phyloP scores from a whole-genome alignment of 495 filamentous ascomycete genomes.

The Hamigera avellanea region DNA sequence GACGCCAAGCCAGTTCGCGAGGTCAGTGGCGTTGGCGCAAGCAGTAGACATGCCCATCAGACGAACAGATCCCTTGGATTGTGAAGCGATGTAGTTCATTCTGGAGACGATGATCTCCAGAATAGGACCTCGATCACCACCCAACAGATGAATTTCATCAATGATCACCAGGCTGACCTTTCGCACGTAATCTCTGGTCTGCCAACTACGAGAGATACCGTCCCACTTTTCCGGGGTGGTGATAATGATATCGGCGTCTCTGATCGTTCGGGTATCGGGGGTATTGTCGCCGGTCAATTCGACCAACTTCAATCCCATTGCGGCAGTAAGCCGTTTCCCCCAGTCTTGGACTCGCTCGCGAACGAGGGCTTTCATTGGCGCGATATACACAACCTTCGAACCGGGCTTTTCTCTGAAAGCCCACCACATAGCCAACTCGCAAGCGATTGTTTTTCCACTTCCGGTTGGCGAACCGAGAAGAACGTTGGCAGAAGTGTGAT shows the following conservation, averaged over 20 bases:
- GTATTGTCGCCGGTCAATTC: slow-evolving; percentile 98
- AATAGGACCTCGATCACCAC: slow-evolving; percentile 92
- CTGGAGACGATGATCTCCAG: slow-evolving; percentile 97
- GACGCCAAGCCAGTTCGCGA: slow-evolving; percentile 95
- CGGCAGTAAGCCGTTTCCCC: slow-evolving; percentile 68
- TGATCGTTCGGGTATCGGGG: slow-evolving; percentile 86
- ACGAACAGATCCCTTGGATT: slow-evolving; percentile 72
- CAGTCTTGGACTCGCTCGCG: slow-evolving; percentile 95
- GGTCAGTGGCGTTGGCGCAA: slow-evolving; percentile 87
- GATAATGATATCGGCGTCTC: slow-evolving; percentile 94
- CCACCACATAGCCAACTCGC: slow-evolving; percentile 99
- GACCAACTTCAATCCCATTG: slow-evolving; percentile 83
- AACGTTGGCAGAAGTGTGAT: slow-evolving; percentile 84
- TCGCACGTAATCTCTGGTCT: slow-evolving; percentile 88
- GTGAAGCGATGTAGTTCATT: slow-evolving; percentile 98
- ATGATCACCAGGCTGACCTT: slow-evolving; percentile 96
- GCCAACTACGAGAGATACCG: slow-evolving; percentile 96
- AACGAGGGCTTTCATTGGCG: slow-evolving; percentile 97
- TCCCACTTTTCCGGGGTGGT: slow-evolving; percentile 99
- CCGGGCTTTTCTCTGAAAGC: slow-evolving; percentile 92
- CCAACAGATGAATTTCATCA: slow-evolving; percentile 94
- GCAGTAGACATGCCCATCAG: slow-evolving; percentile 97
- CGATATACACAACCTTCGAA: slow-evolving; percentile 97
- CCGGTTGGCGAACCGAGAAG: slow-evolving; percentile 95
- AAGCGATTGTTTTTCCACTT: slow-evolving; percentile 92